phyloP scores from a whole-genome alignment of 768 basidiomycete species.

The Boletus sp. region DNA sequence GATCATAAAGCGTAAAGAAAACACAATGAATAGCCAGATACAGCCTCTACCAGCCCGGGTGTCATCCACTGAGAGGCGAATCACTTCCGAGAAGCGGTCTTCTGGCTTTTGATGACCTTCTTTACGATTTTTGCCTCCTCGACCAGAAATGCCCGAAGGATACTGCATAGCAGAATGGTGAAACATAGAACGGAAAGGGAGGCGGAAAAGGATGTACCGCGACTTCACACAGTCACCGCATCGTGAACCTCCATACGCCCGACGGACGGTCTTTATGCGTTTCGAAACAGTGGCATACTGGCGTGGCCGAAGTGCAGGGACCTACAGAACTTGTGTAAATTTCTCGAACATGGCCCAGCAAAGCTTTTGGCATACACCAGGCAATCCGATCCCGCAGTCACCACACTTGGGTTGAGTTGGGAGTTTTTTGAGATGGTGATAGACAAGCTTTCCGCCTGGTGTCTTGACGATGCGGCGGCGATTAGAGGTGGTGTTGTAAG shows the following conservation, averaged over 20 bases:
- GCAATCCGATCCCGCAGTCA: slow-evolving; percentile 92
- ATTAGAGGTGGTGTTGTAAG: slow-evolving; percentile 98
- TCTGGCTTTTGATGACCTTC: slow-evolving; percentile 93
- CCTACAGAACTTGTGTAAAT: slow-evolving; percentile 40
- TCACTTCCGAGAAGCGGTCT: slow-evolving; percentile 27
- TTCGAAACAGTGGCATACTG: slow-evolving; percentile 95
- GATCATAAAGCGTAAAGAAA: slow-evolving; percentile 13
- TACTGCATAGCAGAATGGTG: slow-evolving; percentile 45
- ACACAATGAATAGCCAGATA: slow-evolving; percentile 14
- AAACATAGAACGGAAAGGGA: neutral
- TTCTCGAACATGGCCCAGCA: neutral
- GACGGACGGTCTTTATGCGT: slow-evolving; percentile 92
- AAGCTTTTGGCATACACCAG: slow-evolving; percentile 70
- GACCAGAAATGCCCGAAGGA: slow-evolving; percentile 96
- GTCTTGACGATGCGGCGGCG: slow-evolving; percentile 95
- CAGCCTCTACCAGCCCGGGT: neutral
- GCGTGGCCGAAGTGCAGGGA: slow-evolving; percentile 94
- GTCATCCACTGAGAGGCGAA: neutral
- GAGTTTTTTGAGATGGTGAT: slow-evolving; percentile 97
- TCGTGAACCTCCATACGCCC: slow-evolving; percentile 97
- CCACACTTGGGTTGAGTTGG: slow-evolving; percentile 93
- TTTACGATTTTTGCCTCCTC: slow-evolving; percentile 99
- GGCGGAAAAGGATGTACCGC: slow-evolving; percentile 54
- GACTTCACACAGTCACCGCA: slow-evolving; percentile 96
- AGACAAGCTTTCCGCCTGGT: slow-evolving; percentile 96